These are phyloP conservation scores for Epichloe uncinata DNA, from an alignment of 2,329 filamentous ascomycete genomes.

Conservation along the genomic window DNA sequence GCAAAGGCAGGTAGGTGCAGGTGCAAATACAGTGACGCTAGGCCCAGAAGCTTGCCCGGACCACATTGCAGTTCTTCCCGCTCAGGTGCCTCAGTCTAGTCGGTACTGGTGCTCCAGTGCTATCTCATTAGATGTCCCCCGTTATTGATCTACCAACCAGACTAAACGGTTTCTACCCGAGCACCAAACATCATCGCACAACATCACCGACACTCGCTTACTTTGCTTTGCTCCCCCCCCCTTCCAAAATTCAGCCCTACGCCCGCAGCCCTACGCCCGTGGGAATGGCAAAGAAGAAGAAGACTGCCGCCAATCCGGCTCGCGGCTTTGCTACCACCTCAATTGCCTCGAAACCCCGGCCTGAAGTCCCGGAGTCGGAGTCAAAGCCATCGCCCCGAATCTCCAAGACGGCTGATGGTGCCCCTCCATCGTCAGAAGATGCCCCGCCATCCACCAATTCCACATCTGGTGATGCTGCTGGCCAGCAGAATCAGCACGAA, in stretches of 20 bases:
- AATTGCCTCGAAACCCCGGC: slow-evolving; percentile 66
- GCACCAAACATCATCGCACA: background rate
- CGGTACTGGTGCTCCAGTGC: no score
- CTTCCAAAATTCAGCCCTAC: no score
- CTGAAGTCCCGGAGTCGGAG: slow-evolving; percentile 37
- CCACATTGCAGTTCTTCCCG: no score
- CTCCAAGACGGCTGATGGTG: slow-evolving; percentile 15
- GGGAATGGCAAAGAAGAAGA: slow-evolving; percentile 85
- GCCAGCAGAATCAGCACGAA: slow-evolving; percentile 12
- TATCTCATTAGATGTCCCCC: no score
- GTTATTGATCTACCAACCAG: background rate
- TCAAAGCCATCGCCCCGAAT: slow-evolving; percentile 12
- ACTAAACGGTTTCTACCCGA: background rate
- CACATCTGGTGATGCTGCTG: slow-evolving; percentile 1
- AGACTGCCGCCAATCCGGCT: slow-evolving; percentile 73
- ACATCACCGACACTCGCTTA: background rate
- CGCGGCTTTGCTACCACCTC: slow-evolving; percentile 92
- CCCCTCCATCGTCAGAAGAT: slow-evolving; percentile 8
- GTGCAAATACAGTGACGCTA: no score
- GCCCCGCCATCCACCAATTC: slow-evolving; percentile 16
- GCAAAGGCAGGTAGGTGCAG: no score
- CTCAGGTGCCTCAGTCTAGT: no score
- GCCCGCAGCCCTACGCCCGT: background rate
- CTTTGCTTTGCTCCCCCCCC: background rate
- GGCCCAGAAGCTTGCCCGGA: no score